These are phyloP conservation scores for Capsicum pubescens DNA, from an alignment of 257 asterid species.

Conservation along the genomic window DNA sequence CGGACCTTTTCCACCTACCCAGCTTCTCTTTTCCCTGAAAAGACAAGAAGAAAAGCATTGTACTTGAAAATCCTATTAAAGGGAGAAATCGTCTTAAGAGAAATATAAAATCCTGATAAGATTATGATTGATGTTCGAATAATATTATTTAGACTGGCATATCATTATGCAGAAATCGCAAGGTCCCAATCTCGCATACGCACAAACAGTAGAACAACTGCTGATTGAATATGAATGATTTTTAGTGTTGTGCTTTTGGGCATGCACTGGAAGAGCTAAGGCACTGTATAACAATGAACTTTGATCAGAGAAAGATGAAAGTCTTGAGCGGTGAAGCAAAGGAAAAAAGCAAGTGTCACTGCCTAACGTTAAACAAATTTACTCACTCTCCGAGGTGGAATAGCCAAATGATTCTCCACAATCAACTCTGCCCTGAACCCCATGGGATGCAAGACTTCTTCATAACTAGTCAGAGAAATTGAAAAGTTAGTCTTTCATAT, in stretches of 20 bases:
- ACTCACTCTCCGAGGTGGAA: slow-evolving; percentile 73
- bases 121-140: no score
- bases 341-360: neutral
- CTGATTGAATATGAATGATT: neutral
- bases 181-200: no score
- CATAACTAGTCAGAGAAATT: slow-evolving; percentile 54
- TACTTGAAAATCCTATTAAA: neutral
- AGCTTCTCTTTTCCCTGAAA: slow-evolving; percentile 75
- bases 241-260: neutral
- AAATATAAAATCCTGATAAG: neutral
- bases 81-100: neutral
- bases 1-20: slow-evolving; percentile 68
- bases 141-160: no score
- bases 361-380: neutral
- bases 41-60: slow-evolving; percentile 10
- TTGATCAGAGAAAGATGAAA: neutral
- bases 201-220: neutral
- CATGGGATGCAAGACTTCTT: slow-evolving; percentile 70
- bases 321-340: neutral
- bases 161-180: no score
- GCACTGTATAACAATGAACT: neutral
- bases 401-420: slow-evolving; percentile 65
- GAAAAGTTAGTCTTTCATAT: slow-evolving; percentile 20
- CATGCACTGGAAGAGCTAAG: neutral
- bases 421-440: slow-evolving; percentile 69